Evolutionary conservation across 1,284 basidiomycete species (phyloP), one percentile per base, ranked within the genome.

Genomic region (Sporisorium sorghi): DNA sequence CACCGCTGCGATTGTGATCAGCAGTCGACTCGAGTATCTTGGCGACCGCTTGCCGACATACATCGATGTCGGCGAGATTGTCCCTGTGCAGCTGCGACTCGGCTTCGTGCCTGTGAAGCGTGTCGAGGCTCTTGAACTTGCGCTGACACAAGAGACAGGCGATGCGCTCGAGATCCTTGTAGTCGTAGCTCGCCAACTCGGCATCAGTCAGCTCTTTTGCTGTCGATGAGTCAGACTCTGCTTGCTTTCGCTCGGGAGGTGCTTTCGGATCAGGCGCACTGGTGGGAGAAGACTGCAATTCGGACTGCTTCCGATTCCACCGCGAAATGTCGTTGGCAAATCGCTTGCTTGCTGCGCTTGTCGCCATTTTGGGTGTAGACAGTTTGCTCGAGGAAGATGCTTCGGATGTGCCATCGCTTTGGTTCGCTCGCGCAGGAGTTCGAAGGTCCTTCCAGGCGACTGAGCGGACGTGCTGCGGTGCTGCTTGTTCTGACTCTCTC

Each of bases 71-170:
- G 14, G 52, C 51, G 7, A 74, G 72, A 28, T 74, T 74, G 33
- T 58, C 42, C 52, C 55, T 63, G 55, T 75, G 73, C 37, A 75
- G 58, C 42, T 67, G 56, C 1, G 73, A 75, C 37, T 71, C 68
- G 23, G 11, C 59, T 26, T 53, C 53, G 44, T 75, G 73, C 15
- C 61, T 37, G n/a, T 56, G 42, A 32, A 75, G 61, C 15, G 67
- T 68, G 17, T 75, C 73, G 40, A 67, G 5, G 46, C 50, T 59
- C 39, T 71, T 75, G 64, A 75, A 70, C 26, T 75, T 70, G 52
- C 73, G 63, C 33, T 75, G 73, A n/a, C 73, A 75, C 19, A 75
- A 35, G n/a, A 75, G 68, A 26, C 73, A 75, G 21, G 73, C 68
- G 24, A 63, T 58, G 42, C 60, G 67, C 10, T 40, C 50, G 17